These are phyloP conservation scores for Vigna mungo DNA, from an alignment of 306 rosid species.

Conservation along the genomic window DNA sequence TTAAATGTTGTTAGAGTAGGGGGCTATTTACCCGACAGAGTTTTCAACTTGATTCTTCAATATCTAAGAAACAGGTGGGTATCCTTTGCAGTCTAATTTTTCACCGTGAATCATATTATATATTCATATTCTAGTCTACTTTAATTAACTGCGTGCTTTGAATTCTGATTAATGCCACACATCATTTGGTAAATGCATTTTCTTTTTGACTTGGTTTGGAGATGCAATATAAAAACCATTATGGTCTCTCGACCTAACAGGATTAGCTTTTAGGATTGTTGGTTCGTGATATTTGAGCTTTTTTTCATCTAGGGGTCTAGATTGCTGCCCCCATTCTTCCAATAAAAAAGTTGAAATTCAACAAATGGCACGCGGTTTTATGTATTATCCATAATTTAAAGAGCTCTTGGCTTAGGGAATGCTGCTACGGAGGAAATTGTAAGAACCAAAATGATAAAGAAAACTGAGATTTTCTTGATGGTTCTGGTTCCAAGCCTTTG, in stretches of 20 bases:
- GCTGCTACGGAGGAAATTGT: no score
- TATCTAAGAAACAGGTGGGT: slow-evolving; percentile 89
- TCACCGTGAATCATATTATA: slow-evolving; percentile 1
- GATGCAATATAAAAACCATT: not conserved
- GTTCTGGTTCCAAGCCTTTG: no score
- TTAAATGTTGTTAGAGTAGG: slow-evolving; percentile 82
- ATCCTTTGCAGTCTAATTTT: not conserved
- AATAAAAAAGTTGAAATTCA: no score
- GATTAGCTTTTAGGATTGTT: not conserved
- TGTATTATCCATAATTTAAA: no score
- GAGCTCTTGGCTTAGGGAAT: no score
- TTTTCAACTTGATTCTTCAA: slow-evolving; percentile 87
- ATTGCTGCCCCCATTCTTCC: no score
- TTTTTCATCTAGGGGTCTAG: not conserved
- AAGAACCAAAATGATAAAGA: no score
- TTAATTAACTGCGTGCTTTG: not conserved
- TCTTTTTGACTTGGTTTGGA: not conserved
- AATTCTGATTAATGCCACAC: not conserved
- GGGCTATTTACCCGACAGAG: slow-evolving; percentile 96
- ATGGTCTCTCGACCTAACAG: not conserved
- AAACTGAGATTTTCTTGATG: no score
- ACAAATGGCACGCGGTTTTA: no score
- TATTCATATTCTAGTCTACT: no score
- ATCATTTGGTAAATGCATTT: not conserved
- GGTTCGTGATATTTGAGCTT: not conserved